Evolutionary conservation across 2,329 filamentous ascomycete species (phyloP).

Genomic region (Nothophoma quercina): DNA sequence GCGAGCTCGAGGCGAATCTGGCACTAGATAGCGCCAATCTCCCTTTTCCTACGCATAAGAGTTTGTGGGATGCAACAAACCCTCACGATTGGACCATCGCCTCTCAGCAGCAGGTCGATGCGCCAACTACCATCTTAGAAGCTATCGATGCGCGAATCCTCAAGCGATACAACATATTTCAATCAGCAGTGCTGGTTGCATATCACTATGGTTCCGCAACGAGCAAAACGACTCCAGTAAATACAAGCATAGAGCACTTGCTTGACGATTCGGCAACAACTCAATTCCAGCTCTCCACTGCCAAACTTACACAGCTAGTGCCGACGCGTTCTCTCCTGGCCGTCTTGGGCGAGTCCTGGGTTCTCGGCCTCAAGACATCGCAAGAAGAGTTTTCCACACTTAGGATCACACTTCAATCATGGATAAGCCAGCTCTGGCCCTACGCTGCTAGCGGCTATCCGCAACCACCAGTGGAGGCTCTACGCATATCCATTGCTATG

Average conservation of each 20-base stretch:
- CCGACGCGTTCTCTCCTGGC: slow-evolving; percentile 54
- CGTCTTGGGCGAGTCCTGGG: slow-evolving; percentile 55
- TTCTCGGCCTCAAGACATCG: slow-evolving; percentile 52
- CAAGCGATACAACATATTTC: slow-evolving; percentile 41
- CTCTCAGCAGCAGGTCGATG: slow-evolving; percentile 27
- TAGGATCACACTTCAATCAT: slow-evolving; percentile 45
- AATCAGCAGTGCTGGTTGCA: slow-evolving; percentile 49
- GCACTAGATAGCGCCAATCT: slow-evolving; percentile 40
- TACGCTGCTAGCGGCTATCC: slow-evolving; percentile 4
- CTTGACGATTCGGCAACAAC: slow-evolving; percentile 33
- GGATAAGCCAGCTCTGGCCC: slow-evolving; percentile 46
- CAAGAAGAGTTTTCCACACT: slow-evolving; percentile 41
- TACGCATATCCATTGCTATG: slow-evolving; percentile 17
- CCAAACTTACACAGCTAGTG: slow-evolving; percentile 48
- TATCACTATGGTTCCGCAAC: slow-evolving; percentile 40
- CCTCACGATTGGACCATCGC: slow-evolving; percentile 33
- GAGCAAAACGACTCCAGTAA: no score
- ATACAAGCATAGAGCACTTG: slow-evolving; percentile 32
- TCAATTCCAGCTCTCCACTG: slow-evolving; percentile 43
- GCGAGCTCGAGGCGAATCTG: slow-evolving; percentile 27
- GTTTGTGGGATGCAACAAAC: slow-evolving; percentile 48
- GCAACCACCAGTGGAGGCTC: slow-evolving; percentile 31
- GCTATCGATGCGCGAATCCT: slow-evolving; percentile 18
- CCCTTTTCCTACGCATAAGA: slow-evolving; percentile 46
- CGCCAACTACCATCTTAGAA: slow-evolving; percentile 37